Percentiles rank a stretch among this genome's conserved stretches.
Conservation (phyloP, 345 rosid species). For the Salix suchowensis region DNA sequence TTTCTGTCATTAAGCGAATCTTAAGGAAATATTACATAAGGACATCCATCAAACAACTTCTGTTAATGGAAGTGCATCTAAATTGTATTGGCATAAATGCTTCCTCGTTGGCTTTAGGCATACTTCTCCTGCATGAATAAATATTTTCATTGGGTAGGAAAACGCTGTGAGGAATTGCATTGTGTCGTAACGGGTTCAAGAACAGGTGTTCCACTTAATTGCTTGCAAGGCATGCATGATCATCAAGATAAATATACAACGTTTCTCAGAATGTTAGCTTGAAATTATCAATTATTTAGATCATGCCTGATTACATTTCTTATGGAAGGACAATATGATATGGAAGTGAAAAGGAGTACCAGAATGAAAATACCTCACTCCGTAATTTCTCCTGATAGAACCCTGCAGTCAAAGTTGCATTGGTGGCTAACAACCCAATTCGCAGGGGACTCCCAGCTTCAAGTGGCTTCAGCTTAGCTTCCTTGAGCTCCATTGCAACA, state of each 20-base stretch:
- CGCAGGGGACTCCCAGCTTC: slow-evolving; percentile 51
- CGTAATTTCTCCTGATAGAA: slow-evolving; percentile 50
- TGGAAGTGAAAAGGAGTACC: neutral
- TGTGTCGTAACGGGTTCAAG: neutral
- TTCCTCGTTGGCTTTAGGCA: neutral
- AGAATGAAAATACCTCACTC: slow-evolving; percentile 31
- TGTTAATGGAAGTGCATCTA: neutral
- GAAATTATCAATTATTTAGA: neutral
- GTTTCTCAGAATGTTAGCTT: neutral
- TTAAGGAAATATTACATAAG: too few species aligned
- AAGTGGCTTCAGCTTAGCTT: slow-evolving; percentile 44
- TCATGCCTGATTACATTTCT: neutral
- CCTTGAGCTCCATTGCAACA: slow-evolving; percentile 49
- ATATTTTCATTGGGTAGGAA: neutral
- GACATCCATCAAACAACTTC: neutral
- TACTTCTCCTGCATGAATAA: neutral
- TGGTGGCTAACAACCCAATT: slow-evolving; percentile 39
- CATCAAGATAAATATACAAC: neutral
- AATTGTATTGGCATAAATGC: neutral
- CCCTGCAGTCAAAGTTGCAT: slow-evolving; percentile 36
- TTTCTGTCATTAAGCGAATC: neutral
- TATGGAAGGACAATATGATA: too few species aligned
- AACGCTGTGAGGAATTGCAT: neutral
- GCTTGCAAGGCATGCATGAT: neutral
- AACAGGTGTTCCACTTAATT: neutral